These are phyloP conservation scores for Phytophthora sojae DNA, from an alignment of 352 stramenopile species.

Conservation along the genomic window DNA sequence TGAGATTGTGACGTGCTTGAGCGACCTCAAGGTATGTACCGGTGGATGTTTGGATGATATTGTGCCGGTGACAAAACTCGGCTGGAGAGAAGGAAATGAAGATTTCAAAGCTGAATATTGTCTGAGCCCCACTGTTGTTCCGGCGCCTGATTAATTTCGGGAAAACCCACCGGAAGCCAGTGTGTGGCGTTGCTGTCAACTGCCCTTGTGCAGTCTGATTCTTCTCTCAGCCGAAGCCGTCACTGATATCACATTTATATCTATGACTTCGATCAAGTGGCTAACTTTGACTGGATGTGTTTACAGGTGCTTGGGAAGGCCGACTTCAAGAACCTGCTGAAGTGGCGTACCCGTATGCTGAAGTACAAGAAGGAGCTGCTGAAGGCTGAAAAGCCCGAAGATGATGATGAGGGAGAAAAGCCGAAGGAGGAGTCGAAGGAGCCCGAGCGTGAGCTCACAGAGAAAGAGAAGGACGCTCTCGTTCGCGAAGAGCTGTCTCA, in stretches of 20 bases:
- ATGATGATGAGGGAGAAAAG: constrained; percentile 46
- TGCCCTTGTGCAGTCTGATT: constrained; percentile 85
- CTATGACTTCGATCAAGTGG: neutral
- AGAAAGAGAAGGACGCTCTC: constrained; percentile 84
- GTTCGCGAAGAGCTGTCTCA: constrained; percentile 88
- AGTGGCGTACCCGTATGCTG: constrained; percentile 96
- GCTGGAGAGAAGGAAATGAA: constrained; percentile 61
- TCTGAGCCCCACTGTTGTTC: constrained; percentile 91
- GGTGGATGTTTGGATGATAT: neutral
- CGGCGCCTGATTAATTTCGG: constrained; percentile 89
- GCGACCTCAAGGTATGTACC: constrained; percentile 93
- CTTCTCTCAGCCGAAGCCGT: constrained; percentile 16
- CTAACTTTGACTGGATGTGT: neutral
- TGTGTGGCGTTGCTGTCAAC: constrained; percentile 69
- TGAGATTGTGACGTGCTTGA: constrained; percentile 80
- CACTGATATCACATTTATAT: neutral
- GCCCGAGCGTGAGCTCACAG: constrained; percentile 66
- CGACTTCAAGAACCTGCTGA: constrained; percentile 98
- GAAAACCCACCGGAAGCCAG: constrained; percentile 92
- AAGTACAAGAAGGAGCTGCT: constrained; percentile 88
- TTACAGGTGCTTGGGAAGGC: constrained; percentile 95
- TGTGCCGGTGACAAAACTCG: neutral
- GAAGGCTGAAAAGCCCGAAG: constrained; percentile 59
- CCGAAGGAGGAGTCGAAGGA: constrained; percentile 42
- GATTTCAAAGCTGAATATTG: constrained; percentile 81